Evolutionary conservation across 345 rosid genomes (phyloP).

Genomic region (Trapa bicornis): DNA sequence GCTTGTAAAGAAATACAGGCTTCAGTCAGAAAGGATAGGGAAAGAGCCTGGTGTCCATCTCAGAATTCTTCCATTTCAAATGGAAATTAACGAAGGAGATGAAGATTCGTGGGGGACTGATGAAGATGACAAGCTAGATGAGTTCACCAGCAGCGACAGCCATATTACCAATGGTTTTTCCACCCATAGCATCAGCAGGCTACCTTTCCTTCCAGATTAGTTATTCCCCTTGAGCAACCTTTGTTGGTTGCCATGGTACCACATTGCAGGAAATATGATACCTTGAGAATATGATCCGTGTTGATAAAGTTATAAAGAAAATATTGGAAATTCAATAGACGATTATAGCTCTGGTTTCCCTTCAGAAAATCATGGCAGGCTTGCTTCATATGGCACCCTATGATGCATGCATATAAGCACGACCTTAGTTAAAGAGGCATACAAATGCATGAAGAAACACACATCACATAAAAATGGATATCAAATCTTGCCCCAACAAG

Average conservation of each 20-base stretch:
- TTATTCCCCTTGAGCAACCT: background rate
- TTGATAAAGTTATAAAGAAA: too few relatives aligned
- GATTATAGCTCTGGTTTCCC: too few relatives aligned
- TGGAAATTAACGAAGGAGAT: constrained; percentile 12
- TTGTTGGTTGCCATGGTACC: background rate
- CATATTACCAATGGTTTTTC: constrained; percentile 27
- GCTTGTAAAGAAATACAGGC: constrained; percentile 41
- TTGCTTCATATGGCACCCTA: too few relatives aligned
- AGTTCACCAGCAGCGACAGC: constrained; percentile 9
- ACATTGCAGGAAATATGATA: too few relatives aligned
- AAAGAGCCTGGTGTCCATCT: constrained; percentile 36
- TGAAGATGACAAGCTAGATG: constrained; percentile 17
- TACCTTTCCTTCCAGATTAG: constrained; percentile 51
- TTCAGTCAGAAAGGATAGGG: constrained; percentile 42
- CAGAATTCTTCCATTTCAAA: constrained; percentile 47
- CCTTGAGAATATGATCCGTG: too few relatives aligned
- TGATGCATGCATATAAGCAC: too few relatives aligned
- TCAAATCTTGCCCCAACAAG: background rate
- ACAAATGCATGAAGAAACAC: background rate
- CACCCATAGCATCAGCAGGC: constrained; percentile 20
- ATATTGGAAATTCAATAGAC: too few relatives aligned
- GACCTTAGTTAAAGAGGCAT: too few relatives aligned
- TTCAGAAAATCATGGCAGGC: too few relatives aligned
- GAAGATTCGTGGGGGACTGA: constrained; percentile 14
- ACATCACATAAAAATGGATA: background rate